Evolutionary conservation across 768 basidiomycete genomes (phyloP), one percentile per base, ranked within the genome.

Genomic region (Rhodotorula kratochvilovae): DNA sequence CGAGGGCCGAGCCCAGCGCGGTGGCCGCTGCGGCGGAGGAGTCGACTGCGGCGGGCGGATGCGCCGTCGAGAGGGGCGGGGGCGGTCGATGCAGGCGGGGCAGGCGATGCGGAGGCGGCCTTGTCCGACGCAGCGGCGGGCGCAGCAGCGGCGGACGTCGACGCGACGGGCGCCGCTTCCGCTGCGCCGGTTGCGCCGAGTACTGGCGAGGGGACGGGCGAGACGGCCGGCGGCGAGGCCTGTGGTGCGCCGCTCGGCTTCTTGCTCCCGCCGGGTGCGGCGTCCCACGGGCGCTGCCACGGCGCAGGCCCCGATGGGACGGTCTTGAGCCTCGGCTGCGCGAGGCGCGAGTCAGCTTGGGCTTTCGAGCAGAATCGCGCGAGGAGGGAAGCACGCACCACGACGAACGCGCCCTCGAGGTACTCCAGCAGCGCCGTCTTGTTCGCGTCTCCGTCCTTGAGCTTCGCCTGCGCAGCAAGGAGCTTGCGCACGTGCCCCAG

Each of bases 401-500:
- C 31, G 36, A 75, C 66, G 39, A 67, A 36, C n/a, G 55, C 70
- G 17, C 73, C 73, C 39, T 75, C 70, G 35, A 75, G 50, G 35
- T 68, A 75, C 11, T 63, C 68, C 11, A 67, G 19, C 73, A 75
- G 53, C 15, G 70, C 50, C 60, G 67, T 61, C 45, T 54, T 48
- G 39, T 45, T 54, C 35, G 29, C 36, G 39, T 57, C 56, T 4
- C 62, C 61, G 2, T 51, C 57, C 56, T 23, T n/a, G 27, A 27
- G 23, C 35, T 17, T 39, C 31, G 46, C n/a, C 56, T 50, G 33
- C 13, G 61, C 67, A 27, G 35, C 12, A 31, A 71, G 29, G 35
- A 76, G 23, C 62, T 72, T 74, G 29, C 76, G 45, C 3, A 76
- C 67, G 33, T 63, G 54, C 65, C 57, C 71, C 19, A 76, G 33